Conservation (phyloP, 1,139 yeast species). For the Diutina siamensis region DNA sequence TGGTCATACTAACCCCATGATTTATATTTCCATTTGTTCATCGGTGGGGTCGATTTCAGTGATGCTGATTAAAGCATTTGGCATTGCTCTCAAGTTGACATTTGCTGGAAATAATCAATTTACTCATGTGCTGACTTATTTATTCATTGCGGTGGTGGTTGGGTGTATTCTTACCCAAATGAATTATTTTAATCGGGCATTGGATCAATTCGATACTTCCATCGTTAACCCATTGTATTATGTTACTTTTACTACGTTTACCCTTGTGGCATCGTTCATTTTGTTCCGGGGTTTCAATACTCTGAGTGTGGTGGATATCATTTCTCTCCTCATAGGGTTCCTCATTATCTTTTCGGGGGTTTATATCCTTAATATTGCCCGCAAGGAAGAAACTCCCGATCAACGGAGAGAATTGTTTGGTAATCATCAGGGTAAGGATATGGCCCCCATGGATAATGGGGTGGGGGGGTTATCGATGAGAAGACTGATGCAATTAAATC, state of each 20-base stretch:
- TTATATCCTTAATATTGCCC: conserved; percentile 65
- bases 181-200: conserved; percentile 89
- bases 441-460: conserved; percentile 73
- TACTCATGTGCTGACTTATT: conserved; percentile 71
- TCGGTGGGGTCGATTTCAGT: conserved; percentile 87
- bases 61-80: conserved; percentile 89
- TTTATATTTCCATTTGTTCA: conserved; percentile 81
- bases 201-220: conserved; percentile 87
- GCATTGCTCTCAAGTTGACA: conserved; percentile 81
- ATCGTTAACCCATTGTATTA: conserved; percentile 86
- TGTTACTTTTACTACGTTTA: conserved; percentile 85
- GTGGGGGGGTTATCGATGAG: conserved; percentile 46
- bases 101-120: conserved; percentile 85
- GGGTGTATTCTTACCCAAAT: conserved; percentile 81
- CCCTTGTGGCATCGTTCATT: conserved; percentile 77
- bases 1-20: conserved; percentile 79
- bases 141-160: conserved; percentile 68
- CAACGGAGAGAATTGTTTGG: conserved; percentile 42
- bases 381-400: conserved; percentile 36
- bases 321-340: conserved; percentile 81
- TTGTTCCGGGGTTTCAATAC: conserved; percentile 84
- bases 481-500: conserved; percentile 35
- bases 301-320: conserved; percentile 65
- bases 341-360: conserved; percentile 83
- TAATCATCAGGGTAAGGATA: conserved; percentile 43